These are phyloP conservation scores for Calonectria crousiana DNA, from an alignment of 2,329 filamentous ascomycete species.

Conservation along the genomic window DNA sequence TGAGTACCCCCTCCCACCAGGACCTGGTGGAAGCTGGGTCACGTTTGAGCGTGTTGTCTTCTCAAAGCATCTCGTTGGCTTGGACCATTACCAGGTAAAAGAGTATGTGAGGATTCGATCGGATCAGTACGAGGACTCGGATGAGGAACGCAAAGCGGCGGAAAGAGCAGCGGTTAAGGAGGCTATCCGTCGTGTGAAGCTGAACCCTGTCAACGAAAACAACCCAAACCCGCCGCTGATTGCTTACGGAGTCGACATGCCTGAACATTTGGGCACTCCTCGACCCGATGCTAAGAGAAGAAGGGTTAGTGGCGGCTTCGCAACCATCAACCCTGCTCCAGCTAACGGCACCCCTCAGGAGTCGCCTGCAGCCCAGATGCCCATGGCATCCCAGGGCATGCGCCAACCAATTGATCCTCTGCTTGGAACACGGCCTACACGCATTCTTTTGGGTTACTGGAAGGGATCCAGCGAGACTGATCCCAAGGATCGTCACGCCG, in stretches of 20 bases:
- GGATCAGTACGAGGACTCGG: conserved; percentile 51
- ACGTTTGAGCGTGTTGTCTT: conserved; percentile 73
- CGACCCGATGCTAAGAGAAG: conserved; percentile 62
- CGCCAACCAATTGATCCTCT: conserved; percentile 54
- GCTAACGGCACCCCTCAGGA: conserved; percentile 37
- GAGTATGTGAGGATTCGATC: conserved; percentile 71
- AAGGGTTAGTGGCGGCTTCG: conserved; percentile 54
- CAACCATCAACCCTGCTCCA: conserved; percentile 48
- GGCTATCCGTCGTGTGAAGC: conserved; percentile 58
- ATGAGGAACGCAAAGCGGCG: conserved; percentile 53
- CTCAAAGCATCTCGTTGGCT: conserved; percentile 65
- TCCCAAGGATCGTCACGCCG: conserved; percentile 68
- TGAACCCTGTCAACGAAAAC: conserved; percentile 58
- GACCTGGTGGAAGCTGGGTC: conserved; percentile 73
- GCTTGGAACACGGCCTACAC: conserved; percentile 66
- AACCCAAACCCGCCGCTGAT: conserved; percentile 57
- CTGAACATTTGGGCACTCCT: conserved; percentile 54
- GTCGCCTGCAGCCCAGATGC: conserved; percentile 37
- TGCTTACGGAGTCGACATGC: conserved; percentile 64
- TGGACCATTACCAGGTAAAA: conserved; percentile 70
- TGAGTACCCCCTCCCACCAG: conserved; percentile 64
- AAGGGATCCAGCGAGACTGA: conserved; percentile 62
- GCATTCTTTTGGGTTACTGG: conserved; percentile 72
- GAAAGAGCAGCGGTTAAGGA: conserved; percentile 60
- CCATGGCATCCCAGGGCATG: conserved; percentile 33